phyloP scores from a whole-genome alignment of 768 basidiomycete species.

The Baorangia bicolor region DNA sequence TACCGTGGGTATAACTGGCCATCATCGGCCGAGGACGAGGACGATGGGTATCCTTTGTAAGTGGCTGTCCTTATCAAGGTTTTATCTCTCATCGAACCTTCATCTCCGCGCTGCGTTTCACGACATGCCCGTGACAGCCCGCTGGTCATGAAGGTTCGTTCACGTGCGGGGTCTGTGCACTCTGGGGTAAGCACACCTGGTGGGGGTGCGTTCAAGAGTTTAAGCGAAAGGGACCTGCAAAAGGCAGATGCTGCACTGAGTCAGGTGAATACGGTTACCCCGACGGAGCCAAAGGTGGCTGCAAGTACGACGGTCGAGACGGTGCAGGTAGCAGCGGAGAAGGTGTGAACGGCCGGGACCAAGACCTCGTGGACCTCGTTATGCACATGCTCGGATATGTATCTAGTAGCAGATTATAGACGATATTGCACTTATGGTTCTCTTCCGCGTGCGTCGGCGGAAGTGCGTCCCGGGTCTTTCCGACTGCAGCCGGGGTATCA shows the following conservation, averaged over 20 bases:
- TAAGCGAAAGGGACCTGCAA: constrained; percentile 85
- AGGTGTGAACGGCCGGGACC: neutral
- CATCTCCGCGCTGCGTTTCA: constrained; percentile 3
- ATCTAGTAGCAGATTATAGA: constrained; percentile 11
- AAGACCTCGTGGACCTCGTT: neutral
- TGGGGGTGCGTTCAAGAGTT: constrained; percentile 70
- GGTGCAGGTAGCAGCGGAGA: neutral
- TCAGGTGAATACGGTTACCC: constrained; percentile 41
- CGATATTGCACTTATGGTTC: neutral
- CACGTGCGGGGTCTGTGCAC: constrained; percentile 72
- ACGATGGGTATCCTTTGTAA: constrained; percentile 88
- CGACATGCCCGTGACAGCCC: constrained; percentile 71
- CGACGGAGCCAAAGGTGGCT: neutral
- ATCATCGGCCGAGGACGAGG: constrained; percentile 67
- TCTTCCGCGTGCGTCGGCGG: neutral
- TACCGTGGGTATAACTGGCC: constrained; percentile 67
- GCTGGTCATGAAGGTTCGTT: constrained; percentile 86
- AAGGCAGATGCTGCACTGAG: constrained; percentile 87
- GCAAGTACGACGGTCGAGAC: neutral
- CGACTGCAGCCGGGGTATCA: neutral
- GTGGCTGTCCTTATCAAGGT: constrained; percentile 34
- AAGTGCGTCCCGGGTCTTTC: constrained; percentile 18
- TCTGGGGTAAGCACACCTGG: constrained; percentile 84
- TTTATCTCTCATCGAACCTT: constrained; percentile 3
- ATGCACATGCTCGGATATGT: constrained; percentile 14